A percentile compares a stretch with the other conserved stretches of the same genome.
phyloP scores from a whole-genome alignment of 2,329 filamentous ascomycete species.

The Chrysoporthe deuterocubensis region DNA sequence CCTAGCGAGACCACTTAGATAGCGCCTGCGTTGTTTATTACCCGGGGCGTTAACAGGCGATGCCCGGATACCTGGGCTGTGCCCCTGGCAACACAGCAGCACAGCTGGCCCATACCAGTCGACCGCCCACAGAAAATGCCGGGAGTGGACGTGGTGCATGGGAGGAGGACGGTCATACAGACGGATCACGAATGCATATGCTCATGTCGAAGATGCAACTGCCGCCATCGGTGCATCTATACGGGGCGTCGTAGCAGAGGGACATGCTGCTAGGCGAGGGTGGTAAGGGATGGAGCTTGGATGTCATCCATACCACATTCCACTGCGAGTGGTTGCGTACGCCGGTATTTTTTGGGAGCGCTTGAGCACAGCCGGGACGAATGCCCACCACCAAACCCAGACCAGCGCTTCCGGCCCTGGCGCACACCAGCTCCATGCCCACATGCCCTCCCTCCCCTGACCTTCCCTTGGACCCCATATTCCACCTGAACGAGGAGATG shows the following conservation, averaged over 20 bases:
- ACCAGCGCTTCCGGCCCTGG: conserved; percentile 12
- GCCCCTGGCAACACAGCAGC: neutral
- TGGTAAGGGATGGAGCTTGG: neutral
- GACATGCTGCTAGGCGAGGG: neutral
- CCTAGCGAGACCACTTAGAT: conserved; percentile 13
- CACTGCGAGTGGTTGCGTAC: conserved; percentile 12
- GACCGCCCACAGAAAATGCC: neutral
- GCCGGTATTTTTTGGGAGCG: conserved; percentile 9
- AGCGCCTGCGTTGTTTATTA: conserved; percentile 12
- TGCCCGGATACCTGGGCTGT: conserved; percentile 1
- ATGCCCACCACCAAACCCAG: conserved; percentile 9
- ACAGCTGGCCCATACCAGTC: neutral
- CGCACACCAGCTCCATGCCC: conserved; percentile 5
- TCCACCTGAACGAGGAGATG: neutral
- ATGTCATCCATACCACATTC: conserved; percentile 17
- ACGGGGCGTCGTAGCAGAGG: neutral
- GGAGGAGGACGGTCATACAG: neutral
- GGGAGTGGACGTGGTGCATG: neutral
- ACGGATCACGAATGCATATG: no score
- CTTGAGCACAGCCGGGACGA: conserved; percentile 11
- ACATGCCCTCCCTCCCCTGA: conserved; percentile 1
- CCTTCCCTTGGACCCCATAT: neutral
- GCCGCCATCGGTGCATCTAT: neutral
- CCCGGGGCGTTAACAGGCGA: conserved; percentile 13
- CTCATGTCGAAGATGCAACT: neutral